Evolutionary conservation across 345 rosid genomes (phyloP).

Genomic region (Euphorbia lathyris): DNA sequence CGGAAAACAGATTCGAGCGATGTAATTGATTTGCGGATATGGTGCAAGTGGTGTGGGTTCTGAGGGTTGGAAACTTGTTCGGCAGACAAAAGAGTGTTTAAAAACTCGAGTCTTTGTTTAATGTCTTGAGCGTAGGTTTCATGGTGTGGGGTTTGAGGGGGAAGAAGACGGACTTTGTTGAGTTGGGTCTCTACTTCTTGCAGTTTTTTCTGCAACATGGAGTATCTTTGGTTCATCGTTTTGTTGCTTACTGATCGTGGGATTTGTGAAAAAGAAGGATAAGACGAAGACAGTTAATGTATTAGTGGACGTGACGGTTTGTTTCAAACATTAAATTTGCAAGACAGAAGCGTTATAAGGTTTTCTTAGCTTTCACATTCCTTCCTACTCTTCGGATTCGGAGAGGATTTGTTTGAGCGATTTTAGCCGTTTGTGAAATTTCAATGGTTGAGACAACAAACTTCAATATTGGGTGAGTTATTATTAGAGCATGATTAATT

Average conservation of each 20-base stretch:
- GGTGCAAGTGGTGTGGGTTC: slow-evolving; percentile 30
- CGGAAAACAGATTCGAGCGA: slow-evolving; percentile 29
- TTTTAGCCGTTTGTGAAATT: too few relatives aligned
- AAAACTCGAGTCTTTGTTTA: slow-evolving; percentile 36
- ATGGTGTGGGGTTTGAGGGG: slow-evolving; percentile 10
- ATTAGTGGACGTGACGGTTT: too few relatives aligned
- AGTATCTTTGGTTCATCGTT: slow-evolving; percentile 31
- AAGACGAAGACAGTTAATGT: not conserved
- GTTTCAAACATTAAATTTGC: too few relatives aligned
- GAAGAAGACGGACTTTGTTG: slow-evolving; percentile 17
- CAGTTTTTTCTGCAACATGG: slow-evolving; percentile 41
- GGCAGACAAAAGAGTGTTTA: slow-evolving; percentile 38
- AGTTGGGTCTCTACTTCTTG: slow-evolving; percentile 35
- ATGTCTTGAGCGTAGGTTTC: slow-evolving; percentile 26
- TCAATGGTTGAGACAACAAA: too few relatives aligned
- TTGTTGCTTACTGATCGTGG: not conserved
- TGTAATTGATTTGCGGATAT: slow-evolving; percentile 19
- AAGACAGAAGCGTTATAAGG: too few relatives aligned
- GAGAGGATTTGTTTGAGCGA: too few relatives aligned
- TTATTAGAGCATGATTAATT: too few relatives aligned
- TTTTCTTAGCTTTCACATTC: too few relatives aligned
- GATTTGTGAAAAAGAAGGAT: not conserved
- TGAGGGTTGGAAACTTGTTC: slow-evolving; percentile 37
- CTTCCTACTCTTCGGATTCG: too few relatives aligned
- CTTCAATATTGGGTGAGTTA: too few relatives aligned